Base-by-base conservation (phyloP, 306 rosid species). In the Luffa aegyptiaca region DNA sequence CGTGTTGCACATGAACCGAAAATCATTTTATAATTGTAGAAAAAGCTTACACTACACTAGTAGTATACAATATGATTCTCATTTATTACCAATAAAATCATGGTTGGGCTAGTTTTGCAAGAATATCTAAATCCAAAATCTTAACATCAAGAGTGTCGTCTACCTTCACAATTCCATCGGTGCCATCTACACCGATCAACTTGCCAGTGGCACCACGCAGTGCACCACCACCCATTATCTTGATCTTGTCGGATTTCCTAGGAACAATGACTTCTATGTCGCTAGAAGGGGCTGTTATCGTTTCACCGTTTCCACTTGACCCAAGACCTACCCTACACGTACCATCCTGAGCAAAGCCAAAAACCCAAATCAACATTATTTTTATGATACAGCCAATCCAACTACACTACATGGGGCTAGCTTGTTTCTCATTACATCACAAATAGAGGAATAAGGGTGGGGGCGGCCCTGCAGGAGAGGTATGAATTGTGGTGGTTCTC, bases 101-200 rank as follows among this genome's bases (percentile, higher is more conserved):
- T 6, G 78, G 31, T 51, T 88, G 88, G 39, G 88, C 97, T 86
- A 96, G 85, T 86, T 96, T 96, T 17, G 99, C 97, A 81, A 96
- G 89, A 84, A 86, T 85, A 78, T 87, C 92, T 39, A 96, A 66
- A 86, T 93, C 98, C 76, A 96, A 90, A 77, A 96, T 96, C 90
- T 96, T 93, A 55, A 96, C 99, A 79, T 96, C 99, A 46, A 93
- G 85, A 1, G 99, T 92, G 80, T 88, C 97, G 59, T 96, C 99
- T 84, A 93, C 90, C 84, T 93, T 96, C 58, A 96, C 99, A 81
- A 96, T 96, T 37, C 99, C 99, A 68, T 96, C 99, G 13, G 94
- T 93, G 37, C 98, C 99, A 79, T 96, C 99, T 21, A 96, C 96
- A 80, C 99, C 99, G 21, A 96, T 96, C 87, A 96, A 90, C 89